A percentile compares a stretch with the other conserved stretches of the same genome.
These are phyloP conservation scores for Microbotryomycetes sp. DNA, from an alignment of 1,284 basidiomycete genomes.

Conservation along the genomic window DNA sequence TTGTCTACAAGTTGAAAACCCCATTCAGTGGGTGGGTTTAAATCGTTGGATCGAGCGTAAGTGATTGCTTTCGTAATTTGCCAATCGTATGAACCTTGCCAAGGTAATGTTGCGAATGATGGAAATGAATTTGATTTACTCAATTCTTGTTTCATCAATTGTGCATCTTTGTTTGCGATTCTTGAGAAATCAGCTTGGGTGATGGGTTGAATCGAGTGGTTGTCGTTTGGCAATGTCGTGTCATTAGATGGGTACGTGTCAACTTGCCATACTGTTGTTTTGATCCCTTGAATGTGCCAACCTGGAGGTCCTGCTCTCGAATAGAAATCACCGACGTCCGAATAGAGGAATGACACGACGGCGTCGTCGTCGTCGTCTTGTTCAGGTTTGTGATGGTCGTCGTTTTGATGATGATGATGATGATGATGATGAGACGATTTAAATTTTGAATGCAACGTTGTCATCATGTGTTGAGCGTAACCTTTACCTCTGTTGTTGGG, in stretches of 20 bases:
- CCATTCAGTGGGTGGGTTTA: not conserved
- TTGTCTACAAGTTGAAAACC: not conserved
- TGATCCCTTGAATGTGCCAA: slow-evolving; percentile 43
- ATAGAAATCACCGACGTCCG: slow-evolving; percentile 60
- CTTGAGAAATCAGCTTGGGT: not conserved
- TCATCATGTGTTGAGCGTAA: slow-evolving; percentile 53
- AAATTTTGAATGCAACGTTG: slow-evolving; percentile 51
- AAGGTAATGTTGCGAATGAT: not conserved
- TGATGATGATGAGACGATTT: slow-evolving; percentile 42
- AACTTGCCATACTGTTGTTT: slow-evolving; percentile 47
- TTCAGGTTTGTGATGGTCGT: slow-evolving; percentile 29
- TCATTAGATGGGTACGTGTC: slow-evolving; percentile 10
- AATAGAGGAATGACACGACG: slow-evolving; percentile 56
- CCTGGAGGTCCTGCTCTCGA: slow-evolving; percentile 45
- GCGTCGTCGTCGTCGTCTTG: slow-evolving; percentile 44
- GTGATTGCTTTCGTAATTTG: not conserved
- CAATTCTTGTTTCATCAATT: slow-evolving; percentile 17
- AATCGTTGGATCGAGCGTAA: not conserved
- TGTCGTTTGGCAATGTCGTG: slow-evolving; percentile 2
- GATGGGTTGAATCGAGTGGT: not conserved
- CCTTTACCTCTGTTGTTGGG: slow-evolving; percentile 48
- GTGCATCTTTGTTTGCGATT: slow-evolving; percentile 15
- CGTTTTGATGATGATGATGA: no score
- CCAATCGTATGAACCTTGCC: not conserved
- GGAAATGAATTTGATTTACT: not conserved